A percentile compares a stretch with the other conserved stretches of the same genome.
These are phyloP conservation scores for Arachis stenosperma DNA, from an alignment of 306 rosid genomes.

Conservation along the genomic window DNA sequence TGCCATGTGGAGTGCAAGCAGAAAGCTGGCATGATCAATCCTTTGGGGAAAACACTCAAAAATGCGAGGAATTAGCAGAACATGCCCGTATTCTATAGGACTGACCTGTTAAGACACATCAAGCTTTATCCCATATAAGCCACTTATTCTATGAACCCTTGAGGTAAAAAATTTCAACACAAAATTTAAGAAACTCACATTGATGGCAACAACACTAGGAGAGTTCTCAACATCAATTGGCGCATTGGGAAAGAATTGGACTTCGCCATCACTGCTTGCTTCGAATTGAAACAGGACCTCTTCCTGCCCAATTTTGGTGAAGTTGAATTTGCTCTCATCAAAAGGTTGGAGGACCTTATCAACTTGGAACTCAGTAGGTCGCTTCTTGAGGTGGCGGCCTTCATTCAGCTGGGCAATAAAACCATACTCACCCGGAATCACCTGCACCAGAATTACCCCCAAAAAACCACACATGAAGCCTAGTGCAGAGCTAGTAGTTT, in stretches of 20 bases:
- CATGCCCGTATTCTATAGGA: slow-evolving; percentile 98
- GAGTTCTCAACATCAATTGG: slow-evolving; percentile 74
- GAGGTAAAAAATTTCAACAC: slow-evolving; percentile 4
- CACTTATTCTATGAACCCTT: neutral
- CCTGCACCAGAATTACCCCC: slow-evolving; percentile 48
- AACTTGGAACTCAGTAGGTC: slow-evolving; percentile 92
- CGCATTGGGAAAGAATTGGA: slow-evolving; percentile 69
- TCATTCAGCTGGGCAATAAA: slow-evolving; percentile 97
- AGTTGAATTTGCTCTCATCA: slow-evolving; percentile 89
- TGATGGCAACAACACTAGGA: slow-evolving; percentile 89
- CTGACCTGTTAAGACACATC: slow-evolving; percentile 72
- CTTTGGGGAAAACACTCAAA: slow-evolving; percentile 81
- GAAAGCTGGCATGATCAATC: slow-evolving; percentile 78
- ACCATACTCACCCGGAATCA: slow-evolving; percentile 81
- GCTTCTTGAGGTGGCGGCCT: slow-evolving; percentile 97
- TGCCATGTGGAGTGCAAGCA: slow-evolving; percentile 94
- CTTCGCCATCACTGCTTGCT: slow-evolving; percentile 64
- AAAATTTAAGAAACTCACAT: slow-evolving; percentile 48
- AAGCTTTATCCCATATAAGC: neutral
- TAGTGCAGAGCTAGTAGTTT: neutral
- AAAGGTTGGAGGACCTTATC: slow-evolving; percentile 97
- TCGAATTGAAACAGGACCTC: slow-evolving; percentile 89
- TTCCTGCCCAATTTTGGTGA: slow-evolving; percentile 98
- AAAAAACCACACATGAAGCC: slow-evolving; percentile 18
- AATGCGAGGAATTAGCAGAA: slow-evolving; percentile 87